Percentiles rank a stretch among this genome's conserved stretches.
phyloP scores from a whole-genome alignment of 1,284 basidiomycete species.

The Heterobasidion parviporum region DNA sequence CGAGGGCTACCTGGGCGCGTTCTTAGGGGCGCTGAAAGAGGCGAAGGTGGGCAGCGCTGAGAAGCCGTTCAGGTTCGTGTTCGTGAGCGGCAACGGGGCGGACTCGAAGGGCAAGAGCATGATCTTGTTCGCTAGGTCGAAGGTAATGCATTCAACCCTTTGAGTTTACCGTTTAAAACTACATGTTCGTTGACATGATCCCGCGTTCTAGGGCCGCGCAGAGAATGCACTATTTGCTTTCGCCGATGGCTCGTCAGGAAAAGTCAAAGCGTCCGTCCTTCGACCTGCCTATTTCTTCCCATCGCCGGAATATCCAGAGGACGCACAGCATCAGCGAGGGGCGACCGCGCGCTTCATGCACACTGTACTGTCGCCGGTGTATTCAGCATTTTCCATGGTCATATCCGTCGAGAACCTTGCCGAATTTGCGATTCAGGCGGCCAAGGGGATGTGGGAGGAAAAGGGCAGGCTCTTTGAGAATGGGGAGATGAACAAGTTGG shows the following conservation, averaged over 20 bases:
- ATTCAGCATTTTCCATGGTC: neutral
- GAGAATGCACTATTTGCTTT: slow-evolving; percentile 15
- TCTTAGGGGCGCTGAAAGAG: slow-evolving; percentile 22
- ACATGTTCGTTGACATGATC: neutral
- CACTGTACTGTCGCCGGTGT: neutral
- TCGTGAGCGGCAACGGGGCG: slow-evolving; percentile 23
- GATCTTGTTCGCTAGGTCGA: slow-evolving; percentile 24
- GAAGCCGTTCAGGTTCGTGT: slow-evolving; percentile 26
- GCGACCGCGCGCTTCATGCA: slow-evolving; percentile 10
- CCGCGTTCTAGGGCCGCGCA: slow-evolving; percentile 18
- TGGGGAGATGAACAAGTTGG: slow-evolving; percentile 7
- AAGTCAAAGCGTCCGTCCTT: slow-evolving; percentile 15
- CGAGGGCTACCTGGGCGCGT: slow-evolving; percentile 24
- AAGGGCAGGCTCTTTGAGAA: slow-evolving; percentile 9
- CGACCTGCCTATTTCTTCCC: slow-evolving; percentile 26
- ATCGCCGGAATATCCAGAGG: slow-evolving; percentile 18
- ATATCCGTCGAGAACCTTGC: slow-evolving; percentile 8
- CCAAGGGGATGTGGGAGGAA: slow-evolving; percentile 10
- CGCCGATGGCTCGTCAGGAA: slow-evolving; percentile 7
- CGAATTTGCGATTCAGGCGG: slow-evolving; percentile 8
- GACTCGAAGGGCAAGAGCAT: slow-evolving; percentile 22
- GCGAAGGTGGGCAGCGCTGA: slow-evolving; percentile 16
- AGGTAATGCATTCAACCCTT: slow-evolving; percentile 16
- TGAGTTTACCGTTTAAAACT: neutral
- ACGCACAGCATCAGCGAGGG: slow-evolving; percentile 20